These are phyloP conservation scores for Stagonosporopsis tanaceti DNA, from an alignment of 2,329 filamentous ascomycete genomes.

Conservation along the genomic window DNA sequence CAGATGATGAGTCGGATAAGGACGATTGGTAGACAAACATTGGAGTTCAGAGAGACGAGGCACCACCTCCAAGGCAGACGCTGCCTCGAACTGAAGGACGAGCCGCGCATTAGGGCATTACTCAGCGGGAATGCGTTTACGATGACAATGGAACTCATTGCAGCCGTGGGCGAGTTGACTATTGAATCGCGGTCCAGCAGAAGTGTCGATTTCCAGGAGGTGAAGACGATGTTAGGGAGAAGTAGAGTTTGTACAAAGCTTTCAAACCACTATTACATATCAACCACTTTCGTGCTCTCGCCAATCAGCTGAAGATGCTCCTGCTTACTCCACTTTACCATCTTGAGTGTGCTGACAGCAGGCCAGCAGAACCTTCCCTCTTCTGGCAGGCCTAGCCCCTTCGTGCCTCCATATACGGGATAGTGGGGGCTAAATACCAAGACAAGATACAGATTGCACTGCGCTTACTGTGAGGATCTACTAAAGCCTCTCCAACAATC, in stretches of 20 bases:
- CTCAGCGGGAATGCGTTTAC: neutral
- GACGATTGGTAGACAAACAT: constrained; percentile 70
- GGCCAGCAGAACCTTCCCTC: neutral
- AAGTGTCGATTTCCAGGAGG: neutral
- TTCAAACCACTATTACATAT: constrained; percentile 5
- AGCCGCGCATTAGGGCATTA: neutral
- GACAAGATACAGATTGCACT: neutral
- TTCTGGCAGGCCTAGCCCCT: neutral
- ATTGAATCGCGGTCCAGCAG: neutral
- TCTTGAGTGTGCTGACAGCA: neutral
- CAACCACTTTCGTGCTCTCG: neutral
- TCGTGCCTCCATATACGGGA: neutral
- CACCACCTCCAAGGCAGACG: neutral
- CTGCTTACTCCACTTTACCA: neutral
- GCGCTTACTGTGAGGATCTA: neutral
- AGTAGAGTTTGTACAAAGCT: constrained; percentile 6
- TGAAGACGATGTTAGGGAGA: neutral
- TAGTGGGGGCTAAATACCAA: neutral
- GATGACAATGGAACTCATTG: neutral
- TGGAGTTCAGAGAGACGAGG: neutral
- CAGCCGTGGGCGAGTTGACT: neutral
- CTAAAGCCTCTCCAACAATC: neutral
- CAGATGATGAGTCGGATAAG: constrained; percentile 79
- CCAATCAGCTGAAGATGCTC: neutral
- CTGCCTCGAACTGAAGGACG: neutral